Percentiles rank a stretch among this genome's conserved stretches.
Conservation (phyloP, 257 asterid species). For the Ophiorrhiza pumila region DNA sequence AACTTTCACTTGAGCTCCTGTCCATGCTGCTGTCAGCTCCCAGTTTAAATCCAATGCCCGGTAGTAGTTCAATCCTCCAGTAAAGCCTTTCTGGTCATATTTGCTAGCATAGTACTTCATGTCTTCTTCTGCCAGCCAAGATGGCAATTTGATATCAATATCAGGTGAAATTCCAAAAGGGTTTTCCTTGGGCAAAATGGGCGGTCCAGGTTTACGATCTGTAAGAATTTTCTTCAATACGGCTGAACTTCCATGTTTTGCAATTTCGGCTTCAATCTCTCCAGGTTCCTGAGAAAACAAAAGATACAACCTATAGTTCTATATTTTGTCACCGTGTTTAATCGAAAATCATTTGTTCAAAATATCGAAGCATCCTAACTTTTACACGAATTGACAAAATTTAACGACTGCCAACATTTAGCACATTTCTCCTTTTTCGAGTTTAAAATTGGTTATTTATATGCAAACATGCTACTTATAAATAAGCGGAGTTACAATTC, state of each 20-base stretch:
- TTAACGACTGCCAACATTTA: no score
- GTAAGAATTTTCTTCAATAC: slow-evolving; percentile 65
- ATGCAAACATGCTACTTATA: no score
- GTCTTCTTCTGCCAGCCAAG: slow-evolving; percentile 66
- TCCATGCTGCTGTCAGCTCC: slow-evolving; percentile 86
- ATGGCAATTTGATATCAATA: slow-evolving; percentile 38
- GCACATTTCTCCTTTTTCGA: no score
- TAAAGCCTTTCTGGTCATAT: slow-evolving; percentile 63
- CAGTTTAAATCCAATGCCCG: slow-evolving; percentile 77
- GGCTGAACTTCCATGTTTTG: slow-evolving; percentile 49
- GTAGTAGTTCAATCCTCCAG: slow-evolving; percentile 88
- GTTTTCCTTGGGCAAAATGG: slow-evolving; percentile 52
- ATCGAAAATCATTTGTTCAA: no score
- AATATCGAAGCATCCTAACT: no score
- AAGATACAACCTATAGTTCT: no score
- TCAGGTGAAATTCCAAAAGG: slow-evolving; percentile 45
- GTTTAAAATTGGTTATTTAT: no score
- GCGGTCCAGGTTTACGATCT: slow-evolving; percentile 59
- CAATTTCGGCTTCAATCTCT: slow-evolving; percentile 68
- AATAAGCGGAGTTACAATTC: no score
- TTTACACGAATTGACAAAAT: no score
- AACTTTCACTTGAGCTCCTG: slow-evolving; percentile 59
- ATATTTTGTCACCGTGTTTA: no score
- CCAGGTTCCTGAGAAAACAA: slow-evolving; percentile 55
- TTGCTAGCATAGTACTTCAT: slow-evolving; percentile 54